Evolutionary conservation across 345 rosid genomes (phyloP).

Genomic region (Salix caprea): DNA sequence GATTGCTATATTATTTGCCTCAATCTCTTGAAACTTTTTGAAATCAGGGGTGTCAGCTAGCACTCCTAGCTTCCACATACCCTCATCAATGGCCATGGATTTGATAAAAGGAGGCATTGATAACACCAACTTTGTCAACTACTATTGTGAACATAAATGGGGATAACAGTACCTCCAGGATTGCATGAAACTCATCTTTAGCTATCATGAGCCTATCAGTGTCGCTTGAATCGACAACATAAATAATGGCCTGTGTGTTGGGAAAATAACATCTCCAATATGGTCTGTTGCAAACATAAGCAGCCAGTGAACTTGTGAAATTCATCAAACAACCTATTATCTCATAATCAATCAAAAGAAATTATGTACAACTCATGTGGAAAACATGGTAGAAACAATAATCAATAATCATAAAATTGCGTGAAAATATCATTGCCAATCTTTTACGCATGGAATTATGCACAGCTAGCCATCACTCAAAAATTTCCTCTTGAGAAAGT

Average conservation of each 20-base stretch:
- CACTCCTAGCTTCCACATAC: too few species aligned
- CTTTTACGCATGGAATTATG: neutral
- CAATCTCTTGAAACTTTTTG: too few species aligned
- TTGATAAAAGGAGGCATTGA: neutral
- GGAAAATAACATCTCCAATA: slow-evolving; percentile 89
- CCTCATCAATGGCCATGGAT: neutral
- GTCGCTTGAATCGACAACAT: slow-evolving; percentile 79
- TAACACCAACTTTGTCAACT: neutral
- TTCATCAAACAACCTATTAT: slow-evolving; percentile 2
- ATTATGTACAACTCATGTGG: neutral
- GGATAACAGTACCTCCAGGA: slow-evolving; percentile 52
- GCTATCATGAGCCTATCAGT: slow-evolving; percentile 65
- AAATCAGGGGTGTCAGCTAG: too few species aligned
- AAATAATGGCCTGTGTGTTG: slow-evolving; percentile 71
- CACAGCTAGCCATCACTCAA: neutral
- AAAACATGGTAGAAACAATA: neutral
- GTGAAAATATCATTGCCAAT: neutral
- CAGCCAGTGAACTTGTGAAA: neutral
- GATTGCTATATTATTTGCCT: too few species aligned
- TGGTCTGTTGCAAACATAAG: slow-evolving; percentile 44
- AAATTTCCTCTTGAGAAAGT: neutral
- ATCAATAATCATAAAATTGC: neutral
- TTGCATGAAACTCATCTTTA: slow-evolving; percentile 78
- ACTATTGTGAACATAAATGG: neutral
- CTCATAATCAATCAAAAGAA: neutral